A percentile compares a stretch with the other conserved stretches of the same genome.
Evolutionary conservation across 495 filamentous ascomycete species (phyloP).

Genomic region (Patellaria atrata): DNA sequence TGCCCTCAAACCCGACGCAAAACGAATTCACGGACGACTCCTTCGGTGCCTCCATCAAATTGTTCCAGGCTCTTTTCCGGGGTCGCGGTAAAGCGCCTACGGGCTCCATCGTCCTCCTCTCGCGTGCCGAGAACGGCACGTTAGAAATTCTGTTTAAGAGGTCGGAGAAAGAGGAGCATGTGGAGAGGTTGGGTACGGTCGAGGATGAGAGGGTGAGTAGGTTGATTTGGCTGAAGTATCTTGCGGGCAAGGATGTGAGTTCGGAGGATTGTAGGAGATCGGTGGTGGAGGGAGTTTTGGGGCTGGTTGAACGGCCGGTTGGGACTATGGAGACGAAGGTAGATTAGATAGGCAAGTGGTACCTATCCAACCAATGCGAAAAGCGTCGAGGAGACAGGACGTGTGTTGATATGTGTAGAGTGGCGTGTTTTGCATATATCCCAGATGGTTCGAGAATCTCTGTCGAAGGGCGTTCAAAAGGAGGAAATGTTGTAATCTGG

Average conservation of each 20-base stretch:
- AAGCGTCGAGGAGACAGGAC: too few species aligned
- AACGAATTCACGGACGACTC: constrained; percentile 46
- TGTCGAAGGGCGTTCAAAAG: too few species aligned
- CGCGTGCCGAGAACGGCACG: constrained; percentile 48
- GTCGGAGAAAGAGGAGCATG: constrained; percentile 28
- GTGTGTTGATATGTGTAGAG: too few species aligned
- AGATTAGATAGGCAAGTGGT: constrained; percentile 28
- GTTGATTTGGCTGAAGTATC: constrained; percentile 77
- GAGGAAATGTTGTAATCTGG: too few species aligned
- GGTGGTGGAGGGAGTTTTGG: constrained; percentile 77
- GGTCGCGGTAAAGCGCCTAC: constrained; percentile 58
- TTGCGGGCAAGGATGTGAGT: constrained; percentile 74
- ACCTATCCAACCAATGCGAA: too few species aligned
- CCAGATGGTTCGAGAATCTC: too few species aligned
- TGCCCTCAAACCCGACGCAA: constrained; percentile 11
- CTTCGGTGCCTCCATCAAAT: constrained; percentile 55
- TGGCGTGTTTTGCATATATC: too few species aligned
- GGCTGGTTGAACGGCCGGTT: constrained; percentile 74
- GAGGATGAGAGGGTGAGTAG: constrained; percentile 65
- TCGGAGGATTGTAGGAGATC: constrained; percentile 68
- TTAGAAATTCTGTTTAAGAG: constrained; percentile 47
- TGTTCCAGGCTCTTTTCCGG: constrained; percentile 66
- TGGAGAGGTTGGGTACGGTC: constrained; percentile 52
- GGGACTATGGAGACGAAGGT: constrained; percentile 73
- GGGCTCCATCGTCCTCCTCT: constrained; percentile 56